A percentile compares a stretch with the other conserved stretches of the same genome.
Conservation (phyloP, 331 rosid genomes). For the Cydonia oblonga region DNA sequence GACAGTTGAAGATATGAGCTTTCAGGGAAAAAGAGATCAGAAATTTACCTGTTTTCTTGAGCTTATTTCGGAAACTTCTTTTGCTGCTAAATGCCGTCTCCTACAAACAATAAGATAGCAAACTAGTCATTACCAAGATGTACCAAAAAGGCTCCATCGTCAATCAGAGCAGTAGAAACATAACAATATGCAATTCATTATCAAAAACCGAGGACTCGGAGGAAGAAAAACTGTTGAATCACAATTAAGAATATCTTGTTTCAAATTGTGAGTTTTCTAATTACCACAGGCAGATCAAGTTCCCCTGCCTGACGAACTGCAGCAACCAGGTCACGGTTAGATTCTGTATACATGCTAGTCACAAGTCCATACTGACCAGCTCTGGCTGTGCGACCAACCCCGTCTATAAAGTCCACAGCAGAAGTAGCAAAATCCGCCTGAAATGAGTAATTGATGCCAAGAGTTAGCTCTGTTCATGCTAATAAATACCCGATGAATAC, state of each 20-base stretch:
- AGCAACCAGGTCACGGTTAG: slow-evolving; percentile 73
- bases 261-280: neutral
- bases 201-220: neutral
- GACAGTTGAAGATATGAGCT: slow-evolving; percentile 1
- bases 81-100: slow-evolving; percentile 95
- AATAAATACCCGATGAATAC: slow-evolving; percentile 1
- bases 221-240: neutral
- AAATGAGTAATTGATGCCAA: slow-evolving; percentile 17
- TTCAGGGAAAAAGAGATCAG: neutral
- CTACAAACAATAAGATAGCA: slow-evolving; percentile 37
- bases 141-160: neutral
- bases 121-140: slow-evolving; percentile 4
- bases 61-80: slow-evolving; percentile 87
- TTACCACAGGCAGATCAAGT: slow-evolving; percentile 75
- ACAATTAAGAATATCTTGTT: neutral
- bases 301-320: slow-evolving; percentile 80
- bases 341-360: slow-evolving; percentile 69
- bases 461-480: slow-evolving; percentile 7
- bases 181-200: neutral
- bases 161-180: neutral
- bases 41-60: slow-evolving; percentile 61
- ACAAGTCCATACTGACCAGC: slow-evolving; percentile 90
- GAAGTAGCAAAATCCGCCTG: slow-evolving; percentile 93
- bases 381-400: slow-evolving; percentile 92
- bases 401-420: slow-evolving; percentile 86